These are phyloP conservation scores for Penicillium egyptiacum DNA, from an alignment of 495 filamentous ascomycete genomes.

Conservation along the genomic window DNA sequence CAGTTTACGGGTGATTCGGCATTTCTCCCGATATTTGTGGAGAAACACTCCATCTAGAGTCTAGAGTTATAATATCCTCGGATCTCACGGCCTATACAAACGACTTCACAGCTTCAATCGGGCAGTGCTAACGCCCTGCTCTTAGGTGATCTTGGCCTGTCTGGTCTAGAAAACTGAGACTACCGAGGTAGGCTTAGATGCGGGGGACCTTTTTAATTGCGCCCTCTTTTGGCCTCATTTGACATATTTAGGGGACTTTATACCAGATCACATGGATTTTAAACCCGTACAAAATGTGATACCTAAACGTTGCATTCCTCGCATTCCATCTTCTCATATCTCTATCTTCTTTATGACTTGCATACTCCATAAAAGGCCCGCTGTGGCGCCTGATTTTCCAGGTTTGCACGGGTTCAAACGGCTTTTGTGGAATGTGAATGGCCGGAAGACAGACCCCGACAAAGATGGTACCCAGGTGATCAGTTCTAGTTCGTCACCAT, in stretches of 20 bases:
- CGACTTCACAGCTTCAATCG: not conserved
- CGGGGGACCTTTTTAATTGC: too few species aligned
- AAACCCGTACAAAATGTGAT: too few species aligned
- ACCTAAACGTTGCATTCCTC: too few species aligned
- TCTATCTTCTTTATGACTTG: too few species aligned
- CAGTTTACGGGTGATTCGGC: slow-evolving; percentile 4
- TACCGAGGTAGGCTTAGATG: not conserved
- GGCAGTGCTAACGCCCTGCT: slow-evolving; percentile 1
- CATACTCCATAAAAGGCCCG: too few species aligned
- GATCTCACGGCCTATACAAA: not conserved
- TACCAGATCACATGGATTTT: too few species aligned
- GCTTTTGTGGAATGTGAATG: slow-evolving; percentile 6
- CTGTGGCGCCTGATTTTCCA: too few species aligned
- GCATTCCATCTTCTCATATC: too few species aligned
- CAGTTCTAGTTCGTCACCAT: slow-evolving; percentile 1
- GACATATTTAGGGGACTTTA: too few species aligned
- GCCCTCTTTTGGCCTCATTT: too few species aligned
- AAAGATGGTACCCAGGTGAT: slow-evolving; percentile 8
- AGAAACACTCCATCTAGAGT: slow-evolving; percentile 5
- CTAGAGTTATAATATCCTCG: not conserved
- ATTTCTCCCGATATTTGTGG: slow-evolving; percentile 2
- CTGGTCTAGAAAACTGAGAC: not conserved
- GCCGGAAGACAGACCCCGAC: slow-evolving; percentile 14
- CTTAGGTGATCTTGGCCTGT: not conserved
- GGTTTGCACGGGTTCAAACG: too few species aligned